Conservation (phyloP, 2,329 filamentous ascomycete species). For the Monosporascus sp. region DNA sequence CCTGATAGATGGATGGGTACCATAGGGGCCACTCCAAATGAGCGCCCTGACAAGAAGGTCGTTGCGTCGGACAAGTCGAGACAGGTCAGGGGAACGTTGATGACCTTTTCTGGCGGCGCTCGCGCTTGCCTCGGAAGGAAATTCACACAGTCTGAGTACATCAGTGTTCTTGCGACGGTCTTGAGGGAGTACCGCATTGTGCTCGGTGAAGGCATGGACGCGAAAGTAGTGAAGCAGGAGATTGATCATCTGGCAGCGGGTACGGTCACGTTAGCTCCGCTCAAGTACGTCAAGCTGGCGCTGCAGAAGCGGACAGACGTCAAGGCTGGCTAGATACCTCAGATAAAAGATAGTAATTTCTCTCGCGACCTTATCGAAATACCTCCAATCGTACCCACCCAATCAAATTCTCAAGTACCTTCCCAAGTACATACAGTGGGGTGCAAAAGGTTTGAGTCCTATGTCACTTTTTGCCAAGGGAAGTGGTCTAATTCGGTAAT, state of each 20-base stretch:
- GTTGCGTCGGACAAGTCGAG: not conserved
- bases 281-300: not conserved
- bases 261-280: not conserved
- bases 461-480: no score
- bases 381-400: no score
- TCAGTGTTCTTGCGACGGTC: not conserved
- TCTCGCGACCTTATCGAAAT: no score
- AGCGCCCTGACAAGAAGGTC: not conserved
- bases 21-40: not conserved
- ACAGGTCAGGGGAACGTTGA: not conserved
- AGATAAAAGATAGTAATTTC: no score
- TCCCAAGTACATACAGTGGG: no score
- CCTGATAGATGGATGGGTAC: not conserved
- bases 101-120: not conserved
- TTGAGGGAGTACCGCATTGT: not conserved
- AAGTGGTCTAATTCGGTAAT: no score
- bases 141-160: not conserved
- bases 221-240: not conserved
- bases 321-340: no score
- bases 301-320: not conserved
- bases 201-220: not conserved
- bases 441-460: no score
- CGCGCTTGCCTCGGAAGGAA: not conserved
- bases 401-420: no score
- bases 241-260: not conserved